Percentiles rank a stretch among this genome's conserved stretches.
phyloP scores from a whole-genome alignment of 257 asterid genomes.

The Solanum virginianum region DNA sequence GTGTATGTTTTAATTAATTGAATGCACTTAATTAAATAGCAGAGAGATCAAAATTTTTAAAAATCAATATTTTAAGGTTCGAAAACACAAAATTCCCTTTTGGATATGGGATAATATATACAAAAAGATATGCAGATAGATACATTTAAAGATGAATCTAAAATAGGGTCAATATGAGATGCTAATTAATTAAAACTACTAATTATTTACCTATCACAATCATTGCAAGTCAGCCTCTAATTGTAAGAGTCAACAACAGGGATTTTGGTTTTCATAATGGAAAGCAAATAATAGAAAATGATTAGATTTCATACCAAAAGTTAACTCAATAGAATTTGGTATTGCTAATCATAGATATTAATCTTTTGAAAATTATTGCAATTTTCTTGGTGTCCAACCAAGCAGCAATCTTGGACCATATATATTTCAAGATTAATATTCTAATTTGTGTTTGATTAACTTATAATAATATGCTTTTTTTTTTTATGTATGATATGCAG shows the following conservation, averaged over 20 bases:
- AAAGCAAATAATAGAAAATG: neutral
- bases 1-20: neutral
- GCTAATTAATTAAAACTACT: neutral
- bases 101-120: neutral
- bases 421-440: neutral
- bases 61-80: neutral
- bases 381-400: neutral
- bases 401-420: neutral
- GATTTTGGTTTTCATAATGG: neutral
- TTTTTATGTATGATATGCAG: no score
- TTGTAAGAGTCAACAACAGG: neutral
- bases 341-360: neutral
- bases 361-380: neutral
- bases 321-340: neutral
- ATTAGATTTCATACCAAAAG: neutral
- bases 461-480: neutral
- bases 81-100: neutral
- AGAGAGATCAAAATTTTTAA: neutral
- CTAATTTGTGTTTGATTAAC: neutral
- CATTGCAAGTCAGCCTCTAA: neutral
- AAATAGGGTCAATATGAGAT: neutral
- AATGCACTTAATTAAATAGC: neutral
- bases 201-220: neutral
- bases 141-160: neutral
- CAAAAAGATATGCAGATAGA: neutral